Conservation (phyloP, 148 eudicot genomes). For the Camellia japonica region DNA sequence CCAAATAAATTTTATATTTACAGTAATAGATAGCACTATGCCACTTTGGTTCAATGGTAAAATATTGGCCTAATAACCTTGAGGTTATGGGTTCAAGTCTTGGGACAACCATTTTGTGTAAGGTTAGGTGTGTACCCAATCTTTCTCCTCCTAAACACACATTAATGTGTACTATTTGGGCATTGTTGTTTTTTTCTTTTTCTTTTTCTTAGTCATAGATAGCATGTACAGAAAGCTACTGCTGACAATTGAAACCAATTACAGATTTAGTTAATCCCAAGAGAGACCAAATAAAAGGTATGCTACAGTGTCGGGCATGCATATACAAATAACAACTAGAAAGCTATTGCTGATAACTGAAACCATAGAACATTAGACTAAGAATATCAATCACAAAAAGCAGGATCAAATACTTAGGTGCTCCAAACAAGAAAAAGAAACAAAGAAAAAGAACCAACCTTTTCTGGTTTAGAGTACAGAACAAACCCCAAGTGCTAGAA, state of each 20-base stretch:
- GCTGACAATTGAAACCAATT: not conserved
- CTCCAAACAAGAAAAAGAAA: not conserved
- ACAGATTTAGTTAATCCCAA: not conserved
- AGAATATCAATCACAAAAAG: slow-evolving; percentile 9
- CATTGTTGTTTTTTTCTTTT: too few species aligned
- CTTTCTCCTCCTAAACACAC: too few species aligned
- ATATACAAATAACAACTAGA: not conserved
- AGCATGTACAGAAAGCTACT: not conserved
- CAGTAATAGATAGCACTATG: not conserved
- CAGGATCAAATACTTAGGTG: not conserved
- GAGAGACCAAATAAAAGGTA: not conserved
- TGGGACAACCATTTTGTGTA: too few species aligned
- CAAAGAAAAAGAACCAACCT: slow-evolving; percentile 50
- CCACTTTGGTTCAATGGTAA: too few species aligned
- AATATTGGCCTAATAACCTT: too few species aligned
- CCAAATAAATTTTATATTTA: not conserved
- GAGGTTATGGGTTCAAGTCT: too few species aligned
- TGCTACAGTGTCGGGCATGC: too few species aligned
- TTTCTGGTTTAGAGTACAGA: slow-evolving; percentile 89
- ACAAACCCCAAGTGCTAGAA: slow-evolving; percentile 97
- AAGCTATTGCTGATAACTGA: not conserved
- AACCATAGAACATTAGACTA: not conserved
- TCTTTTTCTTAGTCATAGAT: too few species aligned
- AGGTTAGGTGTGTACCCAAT: too few species aligned
- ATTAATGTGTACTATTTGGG: too few species aligned